These are phyloP conservation scores for Larix kaempferi DNA, from an alignment of 75 land plant species.

Conservation along the genomic window DNA sequence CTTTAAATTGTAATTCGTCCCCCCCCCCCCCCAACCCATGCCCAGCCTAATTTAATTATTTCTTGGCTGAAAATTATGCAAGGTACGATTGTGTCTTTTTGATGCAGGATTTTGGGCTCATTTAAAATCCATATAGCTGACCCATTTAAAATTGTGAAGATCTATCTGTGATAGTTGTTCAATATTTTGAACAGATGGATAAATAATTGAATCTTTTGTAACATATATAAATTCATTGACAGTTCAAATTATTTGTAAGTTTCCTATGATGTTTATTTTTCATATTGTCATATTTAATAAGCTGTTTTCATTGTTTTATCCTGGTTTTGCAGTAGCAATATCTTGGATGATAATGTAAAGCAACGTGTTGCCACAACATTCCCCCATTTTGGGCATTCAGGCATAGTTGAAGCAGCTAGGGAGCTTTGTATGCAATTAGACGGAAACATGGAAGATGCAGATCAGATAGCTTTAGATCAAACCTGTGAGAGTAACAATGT, in stretches of 20 bases:
- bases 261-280: neutral
- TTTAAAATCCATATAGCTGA: neutral
- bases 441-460: constrained; percentile 24
- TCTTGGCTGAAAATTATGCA: neutral
- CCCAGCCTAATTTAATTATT: neutral
- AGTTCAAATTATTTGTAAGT: neutral
- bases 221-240: neutral
- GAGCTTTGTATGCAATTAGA: constrained; percentile 75
- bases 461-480: constrained; percentile 7
- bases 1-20: neutral
- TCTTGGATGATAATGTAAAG: constrained; percentile 32
- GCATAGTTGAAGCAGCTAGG: constrained; percentile 79
- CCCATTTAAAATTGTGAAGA: neutral
- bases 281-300: neutral
- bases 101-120: neutral
- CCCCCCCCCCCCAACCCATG: neutral
- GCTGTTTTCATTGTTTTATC: neutral
- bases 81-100: neutral
- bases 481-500: neutral
- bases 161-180: neutral
- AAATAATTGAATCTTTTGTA: neutral
- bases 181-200: neutral
- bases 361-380: constrained; percentile 45
- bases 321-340: constrained; percentile 40
- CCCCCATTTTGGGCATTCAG: constrained; percentile 87